Conservation (phyloP, 108 stramenopile species). For the Schizochytrium sp. region DNA sequence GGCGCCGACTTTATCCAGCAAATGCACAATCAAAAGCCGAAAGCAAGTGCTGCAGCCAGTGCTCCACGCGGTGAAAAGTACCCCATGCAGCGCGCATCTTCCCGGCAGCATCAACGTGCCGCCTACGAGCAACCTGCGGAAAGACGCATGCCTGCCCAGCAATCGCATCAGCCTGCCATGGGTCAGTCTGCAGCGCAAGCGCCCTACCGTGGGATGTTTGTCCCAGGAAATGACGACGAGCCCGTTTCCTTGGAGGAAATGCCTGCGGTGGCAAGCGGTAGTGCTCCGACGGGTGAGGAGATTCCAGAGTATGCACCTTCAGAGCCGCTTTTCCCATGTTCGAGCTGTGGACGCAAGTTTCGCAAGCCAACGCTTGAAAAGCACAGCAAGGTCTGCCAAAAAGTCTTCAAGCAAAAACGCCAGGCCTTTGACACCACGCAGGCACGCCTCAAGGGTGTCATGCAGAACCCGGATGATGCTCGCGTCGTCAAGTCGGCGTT, state of each 20-base stretch:
- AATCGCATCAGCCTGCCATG: background rate
- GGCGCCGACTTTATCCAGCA: background rate
- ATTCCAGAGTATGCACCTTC: background rate
- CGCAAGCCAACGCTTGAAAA: constrained; percentile 27
- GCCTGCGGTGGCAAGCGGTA: background rate
- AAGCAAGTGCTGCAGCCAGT: background rate
- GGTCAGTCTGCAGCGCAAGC: background rate
- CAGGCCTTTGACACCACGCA: constrained; percentile 33
- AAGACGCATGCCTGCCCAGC: background rate
- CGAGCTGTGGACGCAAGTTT: constrained; percentile 38
- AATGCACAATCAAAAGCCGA: background rate
- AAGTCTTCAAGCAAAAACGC: constrained; percentile 42
- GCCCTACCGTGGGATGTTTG: background rate
- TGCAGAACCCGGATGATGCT: background rate
- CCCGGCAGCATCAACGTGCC: background rate
- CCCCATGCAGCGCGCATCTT: background rate
- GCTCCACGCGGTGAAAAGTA: background rate
- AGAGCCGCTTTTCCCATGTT: constrained; percentile 23
- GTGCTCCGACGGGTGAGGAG: background rate
- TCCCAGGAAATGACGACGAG: background rate
- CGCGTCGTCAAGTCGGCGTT: background rate
- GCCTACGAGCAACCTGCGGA: background rate
- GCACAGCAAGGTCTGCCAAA: constrained; percentile 37
- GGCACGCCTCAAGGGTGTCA: constrained; percentile 25
- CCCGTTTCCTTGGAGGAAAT: background rate